Conservation (phyloP, 768 basidiomycete species). For the Cystobasidium tubakii region DNA sequence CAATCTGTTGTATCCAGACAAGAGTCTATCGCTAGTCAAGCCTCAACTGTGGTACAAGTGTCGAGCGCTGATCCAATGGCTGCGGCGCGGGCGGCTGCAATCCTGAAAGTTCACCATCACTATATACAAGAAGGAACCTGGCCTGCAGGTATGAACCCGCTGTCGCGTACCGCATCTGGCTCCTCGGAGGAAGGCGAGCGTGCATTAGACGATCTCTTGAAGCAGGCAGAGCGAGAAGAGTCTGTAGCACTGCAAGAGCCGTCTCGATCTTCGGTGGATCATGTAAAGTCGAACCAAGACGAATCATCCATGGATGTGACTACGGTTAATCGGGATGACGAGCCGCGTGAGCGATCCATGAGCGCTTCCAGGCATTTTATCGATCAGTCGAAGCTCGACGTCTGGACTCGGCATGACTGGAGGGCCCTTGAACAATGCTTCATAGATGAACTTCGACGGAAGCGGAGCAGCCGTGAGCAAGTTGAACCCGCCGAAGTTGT, state of each 20-base stretch:
- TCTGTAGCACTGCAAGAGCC: not conserved
- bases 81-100: conserved; percentile 86
- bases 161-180: not conserved
- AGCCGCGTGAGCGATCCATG: not conserved
- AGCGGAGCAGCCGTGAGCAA: not conserved
- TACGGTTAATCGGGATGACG: not conserved
- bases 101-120: conserved; percentile 83
- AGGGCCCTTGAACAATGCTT: conserved; percentile 31
- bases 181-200: conserved; percentile 14
- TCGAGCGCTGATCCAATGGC: conserved; percentile 76
- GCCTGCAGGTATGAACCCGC: not conserved
- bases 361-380: conserved; percentile 1
- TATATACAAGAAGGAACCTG: conserved; percentile 63
- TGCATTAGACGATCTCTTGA: conserved; percentile 25
- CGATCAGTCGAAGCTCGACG: not conserved
- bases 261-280: not conserved
- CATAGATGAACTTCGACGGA: conserved; percentile 31
- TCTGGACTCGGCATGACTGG: conserved; percentile 32
- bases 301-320: not conserved
- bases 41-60: conserved; percentile 64
- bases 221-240: conserved; percentile 20
- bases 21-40: conserved; percentile 14
- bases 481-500: conserved; percentile 21
- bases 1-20: conserved; percentile 8
- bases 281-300: not conserved